Base-by-base conservation (phyloP, 2,329 filamentous ascomycete species). In the Penicillium crustosum region DNA sequence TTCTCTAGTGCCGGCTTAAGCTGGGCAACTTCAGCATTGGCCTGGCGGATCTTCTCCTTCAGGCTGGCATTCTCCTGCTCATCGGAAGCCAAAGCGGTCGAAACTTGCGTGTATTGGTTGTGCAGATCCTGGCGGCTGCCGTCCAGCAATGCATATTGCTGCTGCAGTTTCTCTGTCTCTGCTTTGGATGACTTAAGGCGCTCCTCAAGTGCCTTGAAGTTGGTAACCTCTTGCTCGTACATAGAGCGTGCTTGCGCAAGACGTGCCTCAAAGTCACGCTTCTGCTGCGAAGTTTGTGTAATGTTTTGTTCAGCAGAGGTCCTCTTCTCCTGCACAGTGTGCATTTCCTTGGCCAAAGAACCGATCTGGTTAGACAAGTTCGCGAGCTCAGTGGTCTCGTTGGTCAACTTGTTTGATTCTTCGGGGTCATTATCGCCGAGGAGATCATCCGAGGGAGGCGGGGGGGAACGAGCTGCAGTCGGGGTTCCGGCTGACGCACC, bases 301-400 rank as follows among this genome's bases (percentile, higher is more conserved):
- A 97, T 78, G 58, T 96, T 91, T 63, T 89, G 88, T 74, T 97
- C 92, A 0, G 89, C 89, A 2, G 86, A 85, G 6, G 81, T 84
- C 62, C 92, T 89, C 76, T 96, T 93, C 35, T 83, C 86, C 72
- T 96, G 91, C 2, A 96, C 89, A 66, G 93, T 91, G 71, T 96
- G 91, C 86, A 96, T 96, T 77, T 99, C 92, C 70, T 89, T 95
- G 0, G 93, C 89, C 55, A 99, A 78, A 2, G 90, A 93, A 33
- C 91, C 88, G 63, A 99, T 91, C 74, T 97, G 94, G 73, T 96
- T 97, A 0, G 93, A 97, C 66, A 99, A 82, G 71, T 99, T 97
- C 51, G 93, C 94, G 57, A 99, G 82, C 73, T 99, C 94, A 0
- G 90, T 89, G 2, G 93, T 94, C 71, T 99, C 94, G 63, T 87